Base-by-base conservation (phyloP, 2,329 filamentous ascomycete species). In the Neodidymelliopsis sp. region DNA sequence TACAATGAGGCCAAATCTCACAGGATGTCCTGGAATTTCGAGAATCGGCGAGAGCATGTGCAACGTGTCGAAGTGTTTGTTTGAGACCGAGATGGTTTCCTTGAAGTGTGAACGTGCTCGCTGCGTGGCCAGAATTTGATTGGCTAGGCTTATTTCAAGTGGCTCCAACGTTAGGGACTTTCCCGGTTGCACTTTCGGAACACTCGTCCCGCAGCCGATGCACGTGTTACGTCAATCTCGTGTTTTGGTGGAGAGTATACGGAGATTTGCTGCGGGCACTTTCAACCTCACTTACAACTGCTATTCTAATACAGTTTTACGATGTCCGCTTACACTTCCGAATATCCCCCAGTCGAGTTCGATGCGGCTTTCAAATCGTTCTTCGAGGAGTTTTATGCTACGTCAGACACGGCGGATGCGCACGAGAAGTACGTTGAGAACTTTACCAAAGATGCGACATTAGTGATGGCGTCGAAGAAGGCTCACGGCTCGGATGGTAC, bases 401-500 rank as follows among this genome's bases (percentile, higher is more conserved):
- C 71, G 15, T 79, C 77, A 23, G 77, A 79, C 56, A 74, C 74
- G 4, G 78, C 79, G 2, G 71, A 72, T 37, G 77, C 74, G 11
- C 78, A 83, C 56, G 74, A 79, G 8, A 61, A 72, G 50, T 84
- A 83, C 54, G 73, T 75, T 2, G 65, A 75, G 6, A 70, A 66
- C 16, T 82, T 82, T 54, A 78, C 80, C 0, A 46, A 69, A 11
- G 74, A 80, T 69, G 81, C 77, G 2, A 77, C 70, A 6, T 56
- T 84, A 38, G 73, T 82, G 25, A 83, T 84, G 80, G 80, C 74
- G 2, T 74, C 72, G 2, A 81, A 79, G 57, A 73, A 65, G 29
- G 76, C 62, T 6, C 66, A 70, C 8, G 81, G 81, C 1, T 62
- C 67, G 25, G 71, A 75, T 39, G 79, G 80, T 81, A 38, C n/a